Percentiles rank a stretch among this genome's conserved stretches.
phyloP scores from a whole-genome alignment of 2,329 filamentous ascomycete species.

The Sphaerostilbella broomeana region DNA sequence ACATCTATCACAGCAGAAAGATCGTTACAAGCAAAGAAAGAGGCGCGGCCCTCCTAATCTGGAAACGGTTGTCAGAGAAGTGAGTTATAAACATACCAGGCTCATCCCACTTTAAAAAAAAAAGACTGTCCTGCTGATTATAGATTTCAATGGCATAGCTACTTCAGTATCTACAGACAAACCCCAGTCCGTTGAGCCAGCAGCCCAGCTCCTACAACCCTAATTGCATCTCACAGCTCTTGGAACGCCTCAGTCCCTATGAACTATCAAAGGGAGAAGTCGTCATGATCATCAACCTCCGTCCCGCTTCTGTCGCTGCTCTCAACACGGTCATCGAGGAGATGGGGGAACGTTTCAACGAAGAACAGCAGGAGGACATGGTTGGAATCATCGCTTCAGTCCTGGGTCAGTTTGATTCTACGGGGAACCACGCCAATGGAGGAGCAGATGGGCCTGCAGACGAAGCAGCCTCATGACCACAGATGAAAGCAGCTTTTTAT shows the following conservation, averaged over 20 bases:
- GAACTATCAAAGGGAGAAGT: constrained; percentile 62
- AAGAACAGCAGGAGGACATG: constrained; percentile 53
- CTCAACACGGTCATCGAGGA: constrained; percentile 62
- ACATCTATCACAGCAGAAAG: constrained; percentile 53
- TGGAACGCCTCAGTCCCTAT: constrained; percentile 49
- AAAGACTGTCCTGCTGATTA: too few species aligned
- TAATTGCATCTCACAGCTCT: constrained; percentile 45
- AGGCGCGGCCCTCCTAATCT: constrained; percentile 50
- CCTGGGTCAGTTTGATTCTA: constrained; percentile 44
- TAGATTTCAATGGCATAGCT: too few species aligned
- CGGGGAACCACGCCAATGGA: constrained; percentile 25
- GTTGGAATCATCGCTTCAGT: constrained; percentile 50
- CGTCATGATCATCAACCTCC: constrained; percentile 61
- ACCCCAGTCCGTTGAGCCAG: constrained; percentile 50
- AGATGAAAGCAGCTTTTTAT: too few species aligned
- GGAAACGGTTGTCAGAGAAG: constrained; percentile 58
- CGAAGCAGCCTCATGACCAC: constrained; percentile 24
- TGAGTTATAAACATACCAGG: too few species aligned
- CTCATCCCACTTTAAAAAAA: too few species aligned
- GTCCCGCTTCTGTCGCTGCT: constrained; percentile 49
- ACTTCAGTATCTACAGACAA: constrained; percentile 51
- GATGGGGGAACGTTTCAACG: constrained; percentile 52
- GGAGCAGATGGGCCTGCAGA: constrained; percentile 34
- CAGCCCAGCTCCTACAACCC: constrained; percentile 47
- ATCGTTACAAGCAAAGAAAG: constrained; percentile 44